Conservation (phyloP, 345 rosid genomes). For the Eucalyptus tenuipes region DNA sequence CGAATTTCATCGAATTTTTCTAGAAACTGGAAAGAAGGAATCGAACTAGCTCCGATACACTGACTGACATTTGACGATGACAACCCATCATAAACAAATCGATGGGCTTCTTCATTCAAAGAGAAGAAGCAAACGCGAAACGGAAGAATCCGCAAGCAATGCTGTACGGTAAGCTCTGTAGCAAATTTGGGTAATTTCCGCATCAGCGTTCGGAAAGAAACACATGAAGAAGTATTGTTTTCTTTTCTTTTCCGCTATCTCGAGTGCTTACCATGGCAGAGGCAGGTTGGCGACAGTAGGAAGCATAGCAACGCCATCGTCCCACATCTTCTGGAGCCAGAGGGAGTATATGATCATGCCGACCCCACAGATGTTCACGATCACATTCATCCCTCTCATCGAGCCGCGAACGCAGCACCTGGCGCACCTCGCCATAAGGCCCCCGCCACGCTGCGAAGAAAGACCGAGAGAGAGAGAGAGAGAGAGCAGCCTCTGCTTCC, state of each 20-base stretch:
- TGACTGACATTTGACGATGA: background rate
- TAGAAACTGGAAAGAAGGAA: background rate
- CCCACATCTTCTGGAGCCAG: conserved; percentile 47
- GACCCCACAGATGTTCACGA: conserved; percentile 16
- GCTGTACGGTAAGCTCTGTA: background rate
- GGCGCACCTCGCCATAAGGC: conserved; percentile 17
- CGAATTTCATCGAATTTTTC: background rate
- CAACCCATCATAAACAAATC: background rate
- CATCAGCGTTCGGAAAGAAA: background rate
- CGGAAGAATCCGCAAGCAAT: background rate
- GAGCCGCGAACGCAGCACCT: conserved; percentile 25
- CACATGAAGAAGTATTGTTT: background rate
- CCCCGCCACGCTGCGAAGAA: background rate
- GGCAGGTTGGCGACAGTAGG: conserved; percentile 5
- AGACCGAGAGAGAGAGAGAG: too few species aligned
- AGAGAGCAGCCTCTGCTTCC: background rate
- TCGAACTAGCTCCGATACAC: background rate
- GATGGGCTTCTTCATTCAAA: background rate
- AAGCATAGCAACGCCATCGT: conserved; percentile 2
- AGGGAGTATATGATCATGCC: conserved; percentile 36
- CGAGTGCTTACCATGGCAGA: conserved; percentile 22
- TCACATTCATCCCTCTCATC: conserved; percentile 10
- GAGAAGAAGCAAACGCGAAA: background rate
- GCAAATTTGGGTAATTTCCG: background rate
- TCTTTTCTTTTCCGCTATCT: background rate